Conservation (phyloP, 73 alveolate genomes). For the Paramecium biaurelia region DNA sequence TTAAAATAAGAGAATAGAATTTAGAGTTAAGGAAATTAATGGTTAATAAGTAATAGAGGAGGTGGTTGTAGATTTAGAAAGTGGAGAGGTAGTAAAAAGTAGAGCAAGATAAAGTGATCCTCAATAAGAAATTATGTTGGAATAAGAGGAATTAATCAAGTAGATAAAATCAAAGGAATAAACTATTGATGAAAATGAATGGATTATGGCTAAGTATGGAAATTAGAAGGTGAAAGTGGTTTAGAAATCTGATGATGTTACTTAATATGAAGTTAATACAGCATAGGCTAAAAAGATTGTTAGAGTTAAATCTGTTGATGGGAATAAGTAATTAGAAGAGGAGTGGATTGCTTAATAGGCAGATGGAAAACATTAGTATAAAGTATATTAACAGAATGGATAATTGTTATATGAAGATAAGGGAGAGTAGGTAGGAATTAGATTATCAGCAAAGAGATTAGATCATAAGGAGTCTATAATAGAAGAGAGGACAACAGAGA, state of each 20-base stretch:
- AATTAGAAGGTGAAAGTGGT: not conserved
- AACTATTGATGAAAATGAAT: constrained; percentile 11
- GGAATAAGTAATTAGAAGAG: not conserved
- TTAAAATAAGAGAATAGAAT: not conserved
- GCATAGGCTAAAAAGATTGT: not conserved
- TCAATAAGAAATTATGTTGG: not conserved
- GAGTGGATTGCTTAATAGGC: not conserved
- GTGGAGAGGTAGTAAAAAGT: not conserved
- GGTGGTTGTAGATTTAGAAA: constrained; percentile 6
- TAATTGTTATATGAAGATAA: constrained; percentile 24
- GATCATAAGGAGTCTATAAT: not conserved
- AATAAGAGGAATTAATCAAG: constrained; percentile 5
- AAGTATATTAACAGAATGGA: constrained; percentile 6
- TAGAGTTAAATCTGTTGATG: not conserved
- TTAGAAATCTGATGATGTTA: not conserved
- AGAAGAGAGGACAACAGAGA: not conserved
- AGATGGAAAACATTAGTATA: constrained; percentile 41
- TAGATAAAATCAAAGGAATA: constrained; percentile 15
- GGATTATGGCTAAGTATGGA: constrained; percentile 43
- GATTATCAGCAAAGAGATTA: constrained; percentile 11
- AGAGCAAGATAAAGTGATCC: constrained; percentile 21
- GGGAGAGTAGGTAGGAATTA: not conserved
- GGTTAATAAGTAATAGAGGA: constrained; percentile 24
- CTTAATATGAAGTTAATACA: not conserved
- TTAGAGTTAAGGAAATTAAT: constrained; percentile 1